phyloP scores from a whole-genome alignment of 352 stramenopile species.

The Phytopythium oedochilum region DNA sequence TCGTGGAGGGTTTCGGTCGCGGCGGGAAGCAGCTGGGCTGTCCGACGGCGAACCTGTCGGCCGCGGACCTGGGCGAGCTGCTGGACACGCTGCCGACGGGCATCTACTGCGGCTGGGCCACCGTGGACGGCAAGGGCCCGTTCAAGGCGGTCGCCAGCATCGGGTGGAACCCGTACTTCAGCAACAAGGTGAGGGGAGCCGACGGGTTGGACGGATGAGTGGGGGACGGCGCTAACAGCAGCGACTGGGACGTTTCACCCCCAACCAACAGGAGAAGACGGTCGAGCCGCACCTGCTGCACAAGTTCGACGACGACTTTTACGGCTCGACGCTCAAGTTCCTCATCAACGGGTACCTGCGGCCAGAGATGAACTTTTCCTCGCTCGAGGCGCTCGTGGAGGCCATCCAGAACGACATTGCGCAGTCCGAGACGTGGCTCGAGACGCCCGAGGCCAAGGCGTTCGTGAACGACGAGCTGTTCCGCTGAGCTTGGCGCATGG shows the following conservation, averaged over 20 bases:
- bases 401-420: conserved; percentile 88
- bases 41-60: conserved; percentile 93
- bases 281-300: conserved; percentile 95
- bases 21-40: conserved; percentile 96
- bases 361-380: conserved; percentile 93
- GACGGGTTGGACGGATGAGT: not conserved
- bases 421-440: conserved; percentile 64
- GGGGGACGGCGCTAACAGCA: conserved; percentile 1
- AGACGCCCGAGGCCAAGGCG: conserved; percentile 47
- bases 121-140: conserved; percentile 69
- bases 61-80: conserved; percentile 76
- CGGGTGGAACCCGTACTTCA: conserved; percentile 93
- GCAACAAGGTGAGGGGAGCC: conserved; percentile 72
- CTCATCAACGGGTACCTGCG: conserved; percentile 91
- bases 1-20: conserved; percentile 93
- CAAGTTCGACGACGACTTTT: conserved; percentile 94
- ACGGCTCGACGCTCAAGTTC: conserved; percentile 91
- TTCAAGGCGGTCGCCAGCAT: conserved; percentile 97
- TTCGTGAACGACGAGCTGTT: conserved; percentile 41
- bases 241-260: not conserved
- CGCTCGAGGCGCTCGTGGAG: conserved; percentile 90
- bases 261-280: conserved; percentile 86
- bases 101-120: conserved; percentile 94
- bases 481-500: conserved; percentile 11
- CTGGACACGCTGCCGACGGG: conserved; percentile 82